Percentiles rank a stretch among this genome's conserved stretches.
phyloP scores from a whole-genome alignment of 208 protist species.

The Trypanosoma mega region DNA sequence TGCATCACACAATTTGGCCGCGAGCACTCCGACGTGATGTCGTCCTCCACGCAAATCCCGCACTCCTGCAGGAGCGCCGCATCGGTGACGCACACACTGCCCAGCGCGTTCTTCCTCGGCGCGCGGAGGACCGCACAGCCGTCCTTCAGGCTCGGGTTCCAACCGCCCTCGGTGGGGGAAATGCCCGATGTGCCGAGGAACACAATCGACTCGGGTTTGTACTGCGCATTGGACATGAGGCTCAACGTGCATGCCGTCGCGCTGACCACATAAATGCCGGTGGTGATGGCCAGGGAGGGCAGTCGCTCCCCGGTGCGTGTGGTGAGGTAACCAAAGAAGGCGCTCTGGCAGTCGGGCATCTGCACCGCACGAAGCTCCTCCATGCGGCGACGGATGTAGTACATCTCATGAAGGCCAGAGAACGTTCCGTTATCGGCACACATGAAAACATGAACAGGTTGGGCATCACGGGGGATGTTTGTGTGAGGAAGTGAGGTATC shows the following conservation, averaged over 20 bases:
- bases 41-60: constrained; percentile 46
- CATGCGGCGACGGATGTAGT: constrained; percentile 46
- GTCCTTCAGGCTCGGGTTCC: constrained; percentile 6
- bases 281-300: constrained; percentile 43
- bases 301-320: constrained; percentile 36
- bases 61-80: constrained; percentile 49
- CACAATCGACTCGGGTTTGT: constrained; percentile 40
- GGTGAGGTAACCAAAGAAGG: constrained; percentile 44
- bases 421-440: constrained; percentile 56
- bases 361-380: constrained; percentile 31
- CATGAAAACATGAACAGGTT: constrained; percentile 45
- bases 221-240: constrained; percentile 45
- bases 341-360: constrained; percentile 33
- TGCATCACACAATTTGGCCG: constrained; percentile 50
- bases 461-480: neutral
- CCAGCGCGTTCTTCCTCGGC: constrained; percentile 39
- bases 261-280: constrained; percentile 44
- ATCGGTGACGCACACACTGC: constrained; percentile 61
- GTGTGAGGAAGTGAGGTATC: neutral
- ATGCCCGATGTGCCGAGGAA: constrained; percentile 51
- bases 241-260: constrained; percentile 40
- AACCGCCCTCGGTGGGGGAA: constrained; percentile 53
- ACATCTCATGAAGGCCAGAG: constrained; percentile 52
- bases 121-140: neutral
- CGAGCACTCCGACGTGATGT: constrained; percentile 39